Conservation (phyloP, 1,284 basidiomycete genomes). For the Marasmius fiardii region DNA sequence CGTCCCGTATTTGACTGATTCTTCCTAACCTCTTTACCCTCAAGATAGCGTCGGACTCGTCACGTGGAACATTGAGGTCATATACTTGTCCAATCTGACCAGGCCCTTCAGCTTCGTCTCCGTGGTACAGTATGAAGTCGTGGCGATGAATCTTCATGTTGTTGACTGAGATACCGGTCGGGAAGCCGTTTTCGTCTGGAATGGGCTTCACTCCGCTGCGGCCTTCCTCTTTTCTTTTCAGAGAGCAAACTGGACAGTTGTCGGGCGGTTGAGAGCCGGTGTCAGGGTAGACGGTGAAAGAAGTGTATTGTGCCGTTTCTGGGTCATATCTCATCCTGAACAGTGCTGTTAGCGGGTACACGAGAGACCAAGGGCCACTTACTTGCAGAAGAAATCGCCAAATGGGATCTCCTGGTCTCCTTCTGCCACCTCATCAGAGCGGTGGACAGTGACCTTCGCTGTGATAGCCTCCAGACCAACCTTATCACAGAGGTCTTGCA, state of each 20-base stretch:
- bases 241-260: conserved; percentile 49
- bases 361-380: conserved; percentile 13
- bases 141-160: conserved; percentile 46
- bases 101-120: conserved; percentile 22
- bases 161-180: conserved; percentile 37
- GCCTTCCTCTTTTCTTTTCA: conserved; percentile 24
- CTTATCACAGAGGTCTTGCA: conserved; percentile 50
- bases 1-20: background rate
- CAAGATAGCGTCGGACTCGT: background rate
- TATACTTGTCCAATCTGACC: conserved; percentile 19
- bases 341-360: background rate
- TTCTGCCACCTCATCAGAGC: conserved; percentile 9
- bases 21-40: conserved; percentile 12
- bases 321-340: conserved; percentile 24
- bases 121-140: conserved; percentile 52
- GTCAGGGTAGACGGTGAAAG: conserved; percentile 29
- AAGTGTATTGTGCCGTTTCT: conserved; percentile 28
- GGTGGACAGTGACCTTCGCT: conserved; percentile 42
- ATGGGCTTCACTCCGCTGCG: background rate
- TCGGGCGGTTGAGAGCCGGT: conserved; percentile 33
- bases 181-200: conserved; percentile 21
- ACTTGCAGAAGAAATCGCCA: conserved; percentile 62
- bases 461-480: conserved; percentile 36
- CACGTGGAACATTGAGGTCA: conserved; percentile 1
- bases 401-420: conserved; percentile 19